These are phyloP conservation scores for Macaranga tanarius DNA, from an alignment of 441 rosid genomes.

Conservation along the genomic window DNA sequence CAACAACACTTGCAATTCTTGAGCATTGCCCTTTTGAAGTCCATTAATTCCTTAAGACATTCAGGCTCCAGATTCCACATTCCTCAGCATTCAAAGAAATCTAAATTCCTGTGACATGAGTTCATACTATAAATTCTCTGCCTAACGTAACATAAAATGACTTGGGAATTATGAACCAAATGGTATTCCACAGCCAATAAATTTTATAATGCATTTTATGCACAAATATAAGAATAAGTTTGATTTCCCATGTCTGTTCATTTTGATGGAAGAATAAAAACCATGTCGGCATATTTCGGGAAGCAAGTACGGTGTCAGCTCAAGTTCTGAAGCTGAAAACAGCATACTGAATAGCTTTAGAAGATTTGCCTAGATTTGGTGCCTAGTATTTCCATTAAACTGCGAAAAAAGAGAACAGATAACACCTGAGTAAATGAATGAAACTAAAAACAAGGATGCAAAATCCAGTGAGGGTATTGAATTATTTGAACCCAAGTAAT, in stretches of 20 bases:
- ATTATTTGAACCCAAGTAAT: background rate
- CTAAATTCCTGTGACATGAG: background rate
- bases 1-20: no score
- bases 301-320: background rate
- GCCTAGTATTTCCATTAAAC: conserved; percentile 19
- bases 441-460: background rate
- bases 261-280: background rate
- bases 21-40: no score
- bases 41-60: no score
- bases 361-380: conserved; percentile 8
- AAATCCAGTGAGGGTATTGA: background rate
- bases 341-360: background rate
- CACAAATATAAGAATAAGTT: background rate
- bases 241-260: background rate
- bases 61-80: background rate
- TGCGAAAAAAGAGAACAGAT: background rate
- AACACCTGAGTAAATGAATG: background rate
- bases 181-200: background rate
- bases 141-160: background rate
- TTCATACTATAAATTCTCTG: background rate
- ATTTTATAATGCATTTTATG: background rate
- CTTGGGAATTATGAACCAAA: no score
- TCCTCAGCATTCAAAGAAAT: background rate
- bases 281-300: background rate
- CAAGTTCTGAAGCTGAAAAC: background rate